phyloP scores from a whole-genome alignment of 768 basidiomycete genomes.

The Rhodotorula babjevae region DNA sequence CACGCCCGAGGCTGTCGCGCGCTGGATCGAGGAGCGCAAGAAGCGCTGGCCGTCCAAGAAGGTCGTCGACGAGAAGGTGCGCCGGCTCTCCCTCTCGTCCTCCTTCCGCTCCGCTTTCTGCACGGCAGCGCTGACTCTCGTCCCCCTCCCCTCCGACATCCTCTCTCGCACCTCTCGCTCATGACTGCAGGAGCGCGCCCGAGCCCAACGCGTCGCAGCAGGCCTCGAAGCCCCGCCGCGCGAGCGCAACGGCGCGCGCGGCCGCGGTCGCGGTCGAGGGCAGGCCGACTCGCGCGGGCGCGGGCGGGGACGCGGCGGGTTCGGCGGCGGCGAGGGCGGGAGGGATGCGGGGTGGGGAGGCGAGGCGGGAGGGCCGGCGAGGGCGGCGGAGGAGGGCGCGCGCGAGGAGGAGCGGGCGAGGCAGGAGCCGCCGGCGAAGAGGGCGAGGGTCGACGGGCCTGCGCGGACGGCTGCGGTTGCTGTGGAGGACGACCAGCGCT shows the following conservation, averaged over 20 bases:
- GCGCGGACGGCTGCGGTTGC: neutral
- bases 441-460: no score
- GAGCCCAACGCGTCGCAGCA: slow-evolving; percentile 25
- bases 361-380: neutral
- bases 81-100: neutral
- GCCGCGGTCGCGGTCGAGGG: slow-evolving; percentile 13
- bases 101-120: neutral
- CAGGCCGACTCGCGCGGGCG: neutral
- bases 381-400: no score
- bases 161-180: no score
- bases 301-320: neutral
- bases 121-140: no score
- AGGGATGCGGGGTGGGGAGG: neutral
- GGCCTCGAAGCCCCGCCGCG: slow-evolving; percentile 29
- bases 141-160: no score
- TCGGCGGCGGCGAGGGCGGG: neutral
- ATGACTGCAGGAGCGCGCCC: slow-evolving; percentile 8
- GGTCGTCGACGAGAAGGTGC: slow-evolving; percentile 66
- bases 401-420: no score
- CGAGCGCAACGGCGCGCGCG: slow-evolving; percentile 2
- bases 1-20: slow-evolving; percentile 71
- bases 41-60: slow-evolving; percentile 71
- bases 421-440: neutral
- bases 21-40: slow-evolving; percentile 85
- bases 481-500: neutral